phyloP scores from a whole-genome alignment of 1,284 basidiomycete species.

The Thecaphora frezii region DNA sequence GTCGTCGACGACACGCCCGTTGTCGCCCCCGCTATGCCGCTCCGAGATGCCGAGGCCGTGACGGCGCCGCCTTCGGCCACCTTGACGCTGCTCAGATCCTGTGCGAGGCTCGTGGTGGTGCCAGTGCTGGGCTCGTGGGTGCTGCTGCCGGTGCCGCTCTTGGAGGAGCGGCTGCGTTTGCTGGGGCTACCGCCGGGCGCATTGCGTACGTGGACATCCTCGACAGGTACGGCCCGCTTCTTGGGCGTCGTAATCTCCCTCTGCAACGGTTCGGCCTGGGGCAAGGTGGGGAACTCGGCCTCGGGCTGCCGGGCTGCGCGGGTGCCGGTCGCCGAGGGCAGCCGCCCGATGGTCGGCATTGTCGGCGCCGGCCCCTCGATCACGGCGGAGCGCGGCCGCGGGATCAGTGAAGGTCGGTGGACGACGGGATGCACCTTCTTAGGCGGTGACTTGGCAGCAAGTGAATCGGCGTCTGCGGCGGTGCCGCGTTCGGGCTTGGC shows the following conservation, averaged over 20 bases:
- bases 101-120: conserved; percentile 18
- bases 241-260: conserved; percentile 40
- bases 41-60: too few relatives aligned
- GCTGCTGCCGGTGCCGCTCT: conserved; percentile 34
- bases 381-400: too few relatives aligned
- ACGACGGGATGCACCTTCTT: neutral
- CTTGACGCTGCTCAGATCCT: conserved; percentile 27
- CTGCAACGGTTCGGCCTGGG: neutral
- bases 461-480: neutral
- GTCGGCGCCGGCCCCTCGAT: neutral
- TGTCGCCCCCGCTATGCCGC: too few relatives aligned
- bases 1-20: too few relatives aligned
- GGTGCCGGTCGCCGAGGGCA: neutral
- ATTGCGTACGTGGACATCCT: conserved; percentile 51
- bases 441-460: neutral
- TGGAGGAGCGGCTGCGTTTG: conserved; percentile 43
- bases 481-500: neutral
- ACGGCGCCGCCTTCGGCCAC: conserved; percentile 25
- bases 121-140: conserved; percentile 32
- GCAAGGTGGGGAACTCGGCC: neutral
- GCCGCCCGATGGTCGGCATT: neutral
- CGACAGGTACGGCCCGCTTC: conserved; percentile 53
- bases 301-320: neutral
- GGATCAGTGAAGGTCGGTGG: neutral
- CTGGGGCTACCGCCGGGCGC: conserved; percentile 34